Conservation (phyloP, 495 filamentous ascomycete species). For the Tuber borchii region DNA sequence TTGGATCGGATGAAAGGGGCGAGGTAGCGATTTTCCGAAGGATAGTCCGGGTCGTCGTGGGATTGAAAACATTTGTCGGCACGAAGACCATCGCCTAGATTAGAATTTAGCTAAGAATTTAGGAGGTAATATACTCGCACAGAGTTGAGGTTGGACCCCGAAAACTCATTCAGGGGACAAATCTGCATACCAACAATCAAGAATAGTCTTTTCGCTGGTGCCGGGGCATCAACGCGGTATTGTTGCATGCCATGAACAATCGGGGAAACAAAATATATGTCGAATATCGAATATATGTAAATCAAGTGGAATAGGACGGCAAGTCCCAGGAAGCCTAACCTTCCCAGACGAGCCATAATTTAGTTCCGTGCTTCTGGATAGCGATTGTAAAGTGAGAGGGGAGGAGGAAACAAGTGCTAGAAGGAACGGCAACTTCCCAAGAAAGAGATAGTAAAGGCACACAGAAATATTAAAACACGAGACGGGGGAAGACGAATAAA, state of each 20-base stretch:
- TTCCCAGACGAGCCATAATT: slow-evolving; percentile 70
- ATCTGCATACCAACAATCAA: slow-evolving; percentile 74
- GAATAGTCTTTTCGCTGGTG: slow-evolving; percentile 79
- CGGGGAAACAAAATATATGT: slow-evolving; percentile 98
- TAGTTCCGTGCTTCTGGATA: neutral
- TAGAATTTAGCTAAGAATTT: slow-evolving; percentile 21
- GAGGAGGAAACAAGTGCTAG: neutral
- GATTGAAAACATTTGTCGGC: slow-evolving; percentile 98
- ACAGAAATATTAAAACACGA: neutral
- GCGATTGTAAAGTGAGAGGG: neutral
- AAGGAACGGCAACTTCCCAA: slow-evolving; percentile 1
- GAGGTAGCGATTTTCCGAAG: slow-evolving; percentile 57
- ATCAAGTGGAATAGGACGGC: slow-evolving; percentile 90
- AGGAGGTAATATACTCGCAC: slow-evolving; percentile 40
- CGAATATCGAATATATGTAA: slow-evolving; percentile 95
- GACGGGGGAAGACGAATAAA: neutral
- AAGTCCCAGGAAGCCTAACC: slow-evolving; percentile 81
- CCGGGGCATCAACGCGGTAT: slow-evolving; percentile 60
- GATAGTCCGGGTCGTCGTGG: slow-evolving; percentile 76
- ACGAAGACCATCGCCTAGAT: slow-evolving; percentile 76
- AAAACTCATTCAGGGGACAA: neutral
- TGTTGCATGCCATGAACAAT: slow-evolving; percentile 92
- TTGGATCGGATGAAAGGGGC: slow-evolving; percentile 91
- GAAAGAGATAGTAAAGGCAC: neutral
- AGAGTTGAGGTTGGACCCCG: slow-evolving; percentile 6